phyloP scores from a whole-genome alignment of 2,329 filamentous ascomycete genomes.

The Alternaria panax region DNA sequence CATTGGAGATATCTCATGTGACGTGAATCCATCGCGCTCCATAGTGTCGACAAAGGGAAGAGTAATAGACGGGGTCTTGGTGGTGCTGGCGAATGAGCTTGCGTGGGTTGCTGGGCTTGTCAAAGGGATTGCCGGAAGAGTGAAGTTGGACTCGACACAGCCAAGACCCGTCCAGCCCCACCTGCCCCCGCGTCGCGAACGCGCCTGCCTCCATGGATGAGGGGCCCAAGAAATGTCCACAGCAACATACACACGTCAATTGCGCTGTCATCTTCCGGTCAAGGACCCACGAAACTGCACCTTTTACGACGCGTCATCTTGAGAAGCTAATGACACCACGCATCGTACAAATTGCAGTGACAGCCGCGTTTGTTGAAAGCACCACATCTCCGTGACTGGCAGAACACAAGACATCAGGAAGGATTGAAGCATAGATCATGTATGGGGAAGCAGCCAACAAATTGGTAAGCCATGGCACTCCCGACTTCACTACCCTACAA shows the following conservation, averaged over 20 bases:
- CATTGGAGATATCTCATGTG: not conserved
- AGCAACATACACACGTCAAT: not conserved
- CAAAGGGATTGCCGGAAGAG: slow-evolving; percentile 20
- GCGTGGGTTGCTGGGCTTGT: slow-evolving; percentile 10
- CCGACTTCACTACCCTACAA: not conserved
- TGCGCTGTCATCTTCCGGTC: not conserved
- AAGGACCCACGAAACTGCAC: not conserved
- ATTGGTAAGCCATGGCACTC: slow-evolving; percentile 62
- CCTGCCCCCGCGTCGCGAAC: slow-evolving; percentile 24
- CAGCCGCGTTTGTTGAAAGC: not conserved
- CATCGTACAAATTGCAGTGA: not conserved
- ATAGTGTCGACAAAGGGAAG: not conserved
- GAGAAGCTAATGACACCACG: not conserved
- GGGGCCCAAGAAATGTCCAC: slow-evolving; percentile 16
- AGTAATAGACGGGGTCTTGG: not conserved
- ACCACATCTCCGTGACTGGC: not conserved
- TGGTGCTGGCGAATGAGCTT: slow-evolving; percentile 1
- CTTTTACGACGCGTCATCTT: not conserved
- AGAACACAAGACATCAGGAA: not conserved
- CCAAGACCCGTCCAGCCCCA: slow-evolving; percentile 23
- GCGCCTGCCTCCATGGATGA: slow-evolving; percentile 21
- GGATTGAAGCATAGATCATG: slow-evolving; percentile 61
- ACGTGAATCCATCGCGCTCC: not conserved
- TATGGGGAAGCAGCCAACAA: slow-evolving; percentile 90
- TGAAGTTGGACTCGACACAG: slow-evolving; percentile 23